These are phyloP conservation scores for Magnaporthales sp. DNA, from an alignment of 2,329 filamentous ascomycete species.

Conservation along the genomic window DNA sequence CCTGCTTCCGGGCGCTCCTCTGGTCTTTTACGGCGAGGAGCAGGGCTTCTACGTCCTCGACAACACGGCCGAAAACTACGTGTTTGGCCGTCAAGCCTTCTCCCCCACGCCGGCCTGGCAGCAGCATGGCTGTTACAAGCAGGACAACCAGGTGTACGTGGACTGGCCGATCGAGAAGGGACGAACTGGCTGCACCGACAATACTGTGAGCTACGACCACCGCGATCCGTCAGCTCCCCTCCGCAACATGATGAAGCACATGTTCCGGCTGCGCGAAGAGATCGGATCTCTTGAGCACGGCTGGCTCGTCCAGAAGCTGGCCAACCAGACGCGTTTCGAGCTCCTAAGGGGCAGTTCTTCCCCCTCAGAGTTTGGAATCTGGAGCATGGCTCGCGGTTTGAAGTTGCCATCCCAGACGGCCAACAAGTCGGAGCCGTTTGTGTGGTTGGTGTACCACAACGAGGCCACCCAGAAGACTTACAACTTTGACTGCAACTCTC, in stretches of 20 bases:
- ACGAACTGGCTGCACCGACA: not conserved
- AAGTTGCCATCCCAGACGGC: not conserved
- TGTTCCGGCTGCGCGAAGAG: not conserved
- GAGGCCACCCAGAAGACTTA: not conserved
- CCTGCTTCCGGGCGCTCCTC: not conserved
- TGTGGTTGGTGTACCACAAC: not conserved
- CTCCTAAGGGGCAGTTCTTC: not conserved
- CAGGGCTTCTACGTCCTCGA: not conserved
- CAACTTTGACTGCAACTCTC: not conserved
- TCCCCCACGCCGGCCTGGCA: not conserved
- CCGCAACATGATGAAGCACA: slow-evolving; percentile 1
- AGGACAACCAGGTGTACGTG: not conserved
- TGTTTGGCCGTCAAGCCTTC: not conserved
- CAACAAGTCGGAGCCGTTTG: not conserved
- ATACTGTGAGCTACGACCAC: not conserved
- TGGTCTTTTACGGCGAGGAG: not conserved
- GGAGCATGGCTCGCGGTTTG: not conserved
- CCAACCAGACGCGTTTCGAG: not conserved
- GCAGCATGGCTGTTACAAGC: not conserved
- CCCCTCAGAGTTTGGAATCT: not conserved
- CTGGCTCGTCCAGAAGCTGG: not conserved
- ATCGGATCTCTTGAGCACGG: not conserved
- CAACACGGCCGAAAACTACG: not conserved
- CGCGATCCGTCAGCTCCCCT: not conserved
- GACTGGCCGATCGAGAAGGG: not conserved